Evolutionary conservation across 495 filamentous ascomycete genomes (phyloP).

Genomic region (Hyaloscypha variabilis): DNA sequence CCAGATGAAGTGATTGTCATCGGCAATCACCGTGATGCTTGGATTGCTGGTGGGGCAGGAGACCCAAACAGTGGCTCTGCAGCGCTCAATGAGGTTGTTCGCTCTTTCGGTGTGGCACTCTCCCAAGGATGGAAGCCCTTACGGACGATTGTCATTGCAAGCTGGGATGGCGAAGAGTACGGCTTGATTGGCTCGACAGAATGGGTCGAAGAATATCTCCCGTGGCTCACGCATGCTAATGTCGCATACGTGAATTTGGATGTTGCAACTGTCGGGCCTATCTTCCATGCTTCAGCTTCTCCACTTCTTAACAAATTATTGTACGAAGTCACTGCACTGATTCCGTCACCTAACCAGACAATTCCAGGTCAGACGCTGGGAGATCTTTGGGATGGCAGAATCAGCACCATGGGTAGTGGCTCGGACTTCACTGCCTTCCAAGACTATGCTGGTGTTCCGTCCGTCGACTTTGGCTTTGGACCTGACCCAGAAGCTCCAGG

Average conservation of each 20-base stretch:
- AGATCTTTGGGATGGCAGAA: conserved; percentile 71
- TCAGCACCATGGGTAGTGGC: conserved; percentile 73
- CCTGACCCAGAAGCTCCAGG: conserved; percentile 40
- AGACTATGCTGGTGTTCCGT: conserved; percentile 84
- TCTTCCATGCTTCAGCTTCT: conserved; percentile 71
- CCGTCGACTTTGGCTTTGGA: conserved; percentile 80
- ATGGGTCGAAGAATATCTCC: conserved; percentile 91
- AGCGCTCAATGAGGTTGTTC: conserved; percentile 82
- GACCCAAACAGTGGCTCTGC: conserved; percentile 93
- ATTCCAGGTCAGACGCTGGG: conserved; percentile 75
- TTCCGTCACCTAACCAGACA: conserved; percentile 84
- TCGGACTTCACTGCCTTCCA: conserved; percentile 94
- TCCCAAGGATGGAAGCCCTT: conserved; percentile 84
- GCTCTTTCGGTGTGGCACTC: conserved; percentile 79
- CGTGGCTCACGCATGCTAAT: conserved; percentile 76
- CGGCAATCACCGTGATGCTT: conserved; percentile 96
- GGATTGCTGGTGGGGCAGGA: conserved; percentile 85
- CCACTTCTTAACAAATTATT: conserved; percentile 81
- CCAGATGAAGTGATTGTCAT: conserved; percentile 84
- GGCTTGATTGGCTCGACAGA: conserved; percentile 92
- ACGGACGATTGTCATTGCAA: conserved; percentile 90
- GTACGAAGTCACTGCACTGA: conserved; percentile 65
- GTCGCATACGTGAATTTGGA: conserved; percentile 94
- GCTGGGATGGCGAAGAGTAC: conserved; percentile 95
- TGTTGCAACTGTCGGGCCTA: conserved; percentile 69